Base-by-base conservation (phyloP, 23 red algal genomes). In the Cyanidioschyzon merolae region DNA sequence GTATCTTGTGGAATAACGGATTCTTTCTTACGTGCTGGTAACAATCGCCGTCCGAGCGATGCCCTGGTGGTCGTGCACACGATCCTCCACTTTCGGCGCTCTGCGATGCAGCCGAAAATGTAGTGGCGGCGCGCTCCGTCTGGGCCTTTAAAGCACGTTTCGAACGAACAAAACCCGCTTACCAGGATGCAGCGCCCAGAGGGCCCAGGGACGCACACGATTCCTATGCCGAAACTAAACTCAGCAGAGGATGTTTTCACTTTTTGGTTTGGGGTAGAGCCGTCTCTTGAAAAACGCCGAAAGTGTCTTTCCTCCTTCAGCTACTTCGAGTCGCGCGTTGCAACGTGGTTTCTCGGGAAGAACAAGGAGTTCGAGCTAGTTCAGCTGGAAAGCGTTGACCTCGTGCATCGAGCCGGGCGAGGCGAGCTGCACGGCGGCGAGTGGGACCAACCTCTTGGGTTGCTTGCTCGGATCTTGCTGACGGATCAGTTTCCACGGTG, bases 401-500 rank as follows among this genome's bases (percentile, higher is more conserved):
- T 85, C 75, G 67, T 81, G n/a, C 80, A 85, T 32, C 79, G 75
- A 3, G 80, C 79, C 37, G 41, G 2, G 75, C 27, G 85, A 0
- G 40, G 82, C 39, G 39, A 18, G n/a, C 54, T 85, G 30, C 76
- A 76, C 37, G 76, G 74, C 34, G 77, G 29, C 63, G 12, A 15
- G 63, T 71, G 63, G 63, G 63, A 25, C 29, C 21, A 25, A 27
- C 78, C 78, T 68, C 78, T 50, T 18, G 37, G 38, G 39, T 1
- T 0, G 7, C 58, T 95, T 21, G 90, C 90, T 0, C 41, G 88
- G 35, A 79, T 89, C 15, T 37, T 95, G 18, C 38, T 95, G 45
- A 79, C 84, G n/a, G 90, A 95, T 79, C 90, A 95, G 78, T 88
- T 87, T 67, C 79, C 90, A 50, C 80, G 90, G 67, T 84, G 81